phyloP scores from a whole-genome alignment of 2,329 filamentous ascomycete species.

The Colletotrichum sp. region DNA sequence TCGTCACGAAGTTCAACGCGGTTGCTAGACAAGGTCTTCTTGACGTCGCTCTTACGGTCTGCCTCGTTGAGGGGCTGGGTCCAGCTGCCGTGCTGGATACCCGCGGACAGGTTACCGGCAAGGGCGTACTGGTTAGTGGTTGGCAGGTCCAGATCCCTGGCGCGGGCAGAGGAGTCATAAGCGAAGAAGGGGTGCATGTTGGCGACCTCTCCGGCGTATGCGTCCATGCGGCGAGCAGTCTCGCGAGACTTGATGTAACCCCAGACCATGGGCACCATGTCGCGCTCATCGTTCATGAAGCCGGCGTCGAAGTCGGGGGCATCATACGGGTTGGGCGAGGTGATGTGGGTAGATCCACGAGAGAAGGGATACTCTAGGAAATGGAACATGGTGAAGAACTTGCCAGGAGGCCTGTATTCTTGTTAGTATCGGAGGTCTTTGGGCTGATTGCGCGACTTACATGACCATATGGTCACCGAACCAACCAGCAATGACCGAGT shows the following conservation, averaged over 20 bases:
- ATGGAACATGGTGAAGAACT: conserved; percentile 86
- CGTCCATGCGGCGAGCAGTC: conserved; percentile 78
- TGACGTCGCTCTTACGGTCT: conserved; percentile 50
- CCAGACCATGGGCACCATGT: conserved; percentile 87
- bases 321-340: conserved; percentile 74
- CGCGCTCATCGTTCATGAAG: conserved; percentile 85
- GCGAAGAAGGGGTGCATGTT: conserved; percentile 74
- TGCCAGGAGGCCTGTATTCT: conserved; percentile 68
- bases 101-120: conserved; percentile 72
- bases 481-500: conserved; percentile 75
- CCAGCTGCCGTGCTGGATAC: conserved; percentile 78
- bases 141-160: conserved; percentile 74
- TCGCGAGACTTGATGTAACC: conserved; percentile 83
- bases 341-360: conserved; percentile 73
- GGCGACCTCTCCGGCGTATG: conserved; percentile 77
- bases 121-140: conserved; percentile 80
- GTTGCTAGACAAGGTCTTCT: conserved; percentile 67
- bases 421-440: conserved; percentile 43
- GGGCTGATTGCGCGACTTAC: conserved; percentile 33
- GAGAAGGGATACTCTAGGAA: conserved; percentile 82
- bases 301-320: conserved; percentile 79
- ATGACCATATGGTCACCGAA: conserved; percentile 67
- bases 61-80: conserved; percentile 60
- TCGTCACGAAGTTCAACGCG: conserved; percentile 64
- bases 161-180: conserved; percentile 72